Conservation (phyloP, 371 early-diverging fungal genomes). For the Rhizopus stolonifer region DNA sequence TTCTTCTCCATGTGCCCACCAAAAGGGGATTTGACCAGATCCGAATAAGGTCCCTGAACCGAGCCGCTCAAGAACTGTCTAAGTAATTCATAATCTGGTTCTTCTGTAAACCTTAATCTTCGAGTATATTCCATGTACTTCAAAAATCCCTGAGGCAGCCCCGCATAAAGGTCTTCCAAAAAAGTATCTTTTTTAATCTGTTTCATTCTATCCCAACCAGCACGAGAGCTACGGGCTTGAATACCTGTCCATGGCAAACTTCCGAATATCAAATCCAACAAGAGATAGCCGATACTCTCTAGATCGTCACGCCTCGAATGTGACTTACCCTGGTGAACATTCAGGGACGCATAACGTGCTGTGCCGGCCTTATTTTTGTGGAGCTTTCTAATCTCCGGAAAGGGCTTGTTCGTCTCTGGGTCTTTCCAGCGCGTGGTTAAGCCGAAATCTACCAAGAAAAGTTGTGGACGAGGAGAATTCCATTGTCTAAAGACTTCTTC, state of each 20-base stretch:
- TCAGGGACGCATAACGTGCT: constrained; percentile 62
- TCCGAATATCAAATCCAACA: constrained; percentile 58
- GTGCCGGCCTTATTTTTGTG: constrained; percentile 59
- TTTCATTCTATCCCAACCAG: constrained; percentile 65
- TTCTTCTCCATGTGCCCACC: constrained; percentile 26
- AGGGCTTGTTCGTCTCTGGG: constrained; percentile 40
- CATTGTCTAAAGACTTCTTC: constrained; percentile 29
- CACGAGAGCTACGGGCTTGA: constrained; percentile 53
- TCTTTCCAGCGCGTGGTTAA: constrained; percentile 52
- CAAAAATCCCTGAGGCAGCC: constrained; percentile 55
- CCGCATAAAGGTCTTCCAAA: constrained; percentile 56
- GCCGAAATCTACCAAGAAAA: constrained; percentile 62
- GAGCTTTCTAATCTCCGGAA: constrained; percentile 40
- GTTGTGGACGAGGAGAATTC: constrained; percentile 19
- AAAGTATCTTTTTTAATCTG: constrained; percentile 54
- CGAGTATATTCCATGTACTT: constrained; percentile 75
- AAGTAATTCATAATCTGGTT: constrained; percentile 84
- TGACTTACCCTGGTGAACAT: constrained; percentile 57
- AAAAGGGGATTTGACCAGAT: constrained; percentile 25
- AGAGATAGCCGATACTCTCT: constrained; percentile 59
- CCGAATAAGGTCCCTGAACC: constrained; percentile 26
- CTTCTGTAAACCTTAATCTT: constrained; percentile 81
- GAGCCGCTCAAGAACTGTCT: constrained; percentile 41
- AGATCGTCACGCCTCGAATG: constrained; percentile 64
- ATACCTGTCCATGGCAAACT: constrained; percentile 65